Base-by-base conservation (phyloP, 139 green algal species). In the Protoeuglena noctilucae region DNA sequence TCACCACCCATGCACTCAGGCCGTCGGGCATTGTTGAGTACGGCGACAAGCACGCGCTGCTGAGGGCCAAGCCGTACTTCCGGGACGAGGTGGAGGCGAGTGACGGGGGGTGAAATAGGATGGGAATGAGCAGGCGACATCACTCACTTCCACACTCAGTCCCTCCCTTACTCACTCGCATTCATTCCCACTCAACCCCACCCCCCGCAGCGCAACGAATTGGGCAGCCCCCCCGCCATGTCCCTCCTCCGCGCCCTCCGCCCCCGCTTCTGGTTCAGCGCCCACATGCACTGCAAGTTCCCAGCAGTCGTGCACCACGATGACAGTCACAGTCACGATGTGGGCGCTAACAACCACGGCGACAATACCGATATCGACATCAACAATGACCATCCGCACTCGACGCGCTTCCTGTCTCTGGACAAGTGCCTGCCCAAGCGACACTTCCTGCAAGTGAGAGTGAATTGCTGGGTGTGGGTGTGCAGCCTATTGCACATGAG, bases 231-330 rank as follows among this genome's bases (percentile, higher is more conserved):
- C 16, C 54, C 66, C 9, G 51, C 45, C 14, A 48, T 61, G 54
- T 28, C 56, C 23, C 28, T 80, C 6, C 41, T 76, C 30, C 51
- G 62, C 51, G 21, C 58, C 19, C 67, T 98, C 40, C 68, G 80
- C 40, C 91, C 91, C 1, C 28, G 45, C 49, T 88, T 94, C 64
- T 96, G 87, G 86, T 98, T 97, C 63, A 68, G 70, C 1, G 91
- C 88, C 16, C 91, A 98, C 74, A 61, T 96, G 46, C 91, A 98
- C 67, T 77, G 79, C 57, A 96, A 96, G 69, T 97, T 93, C 60
- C 67, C 87, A 1, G 91, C 91, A 2, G 14, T 94, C 2, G 73
- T 94, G 39, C 57, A 49, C 9, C 89, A 96, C 51, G n/a, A n/a
- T n/a, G n/a, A n/a, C n/a, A n/a, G n/a, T n/a, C n/a, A n/a, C n/a